Conservation (phyloP, 2,329 filamentous ascomycete species). For the Escovopsis weberi region DNA sequence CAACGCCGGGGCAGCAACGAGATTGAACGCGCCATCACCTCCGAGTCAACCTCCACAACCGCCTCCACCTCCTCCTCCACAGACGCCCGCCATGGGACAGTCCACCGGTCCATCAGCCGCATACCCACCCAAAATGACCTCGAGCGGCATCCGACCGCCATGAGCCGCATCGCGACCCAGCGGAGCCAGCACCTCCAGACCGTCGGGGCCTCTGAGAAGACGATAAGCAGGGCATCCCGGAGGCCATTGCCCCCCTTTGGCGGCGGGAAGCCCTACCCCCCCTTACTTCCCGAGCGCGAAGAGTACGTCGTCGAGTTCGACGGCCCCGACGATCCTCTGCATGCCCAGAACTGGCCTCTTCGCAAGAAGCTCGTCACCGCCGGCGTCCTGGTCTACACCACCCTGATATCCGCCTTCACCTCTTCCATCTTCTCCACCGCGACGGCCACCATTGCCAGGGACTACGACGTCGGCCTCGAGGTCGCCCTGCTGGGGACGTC, state of each 20-base stretch:
- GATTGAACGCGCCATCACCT: slow-evolving; percentile 45
- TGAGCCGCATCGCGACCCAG: slow-evolving; percentile 58
- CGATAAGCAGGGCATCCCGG: slow-evolving; percentile 30
- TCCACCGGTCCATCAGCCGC: slow-evolving; percentile 38
- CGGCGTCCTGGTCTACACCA: slow-evolving; percentile 58
- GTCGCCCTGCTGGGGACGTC: slow-evolving; percentile 52
- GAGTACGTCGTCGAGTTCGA: slow-evolving; percentile 78
- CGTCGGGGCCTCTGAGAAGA: slow-evolving; percentile 39
- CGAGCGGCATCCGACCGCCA: slow-evolving; percentile 52
- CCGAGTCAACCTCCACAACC: slow-evolving; percentile 32
- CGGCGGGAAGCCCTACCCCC: slow-evolving; percentile 60
- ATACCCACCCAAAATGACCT: slow-evolving; percentile 52
- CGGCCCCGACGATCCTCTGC: slow-evolving; percentile 66
- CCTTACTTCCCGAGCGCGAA: slow-evolving; percentile 52
- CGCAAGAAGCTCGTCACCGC: slow-evolving; percentile 61
- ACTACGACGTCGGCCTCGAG: slow-evolving; percentile 47
- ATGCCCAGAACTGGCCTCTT: slow-evolving; percentile 76
- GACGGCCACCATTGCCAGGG: slow-evolving; percentile 36
- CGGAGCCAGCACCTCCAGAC: slow-evolving; percentile 57
- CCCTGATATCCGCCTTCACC: slow-evolving; percentile 55
- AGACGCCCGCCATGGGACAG: slow-evolving; percentile 7
- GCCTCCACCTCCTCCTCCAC: slow-evolving; percentile 29
- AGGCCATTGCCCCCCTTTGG: slow-evolving; percentile 56
- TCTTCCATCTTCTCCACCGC: slow-evolving; percentile 63
- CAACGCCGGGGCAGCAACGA: slow-evolving; percentile 31